phyloP scores from a whole-genome alignment of 352 stramenopile species.

The Pythium periplocum region DNA sequence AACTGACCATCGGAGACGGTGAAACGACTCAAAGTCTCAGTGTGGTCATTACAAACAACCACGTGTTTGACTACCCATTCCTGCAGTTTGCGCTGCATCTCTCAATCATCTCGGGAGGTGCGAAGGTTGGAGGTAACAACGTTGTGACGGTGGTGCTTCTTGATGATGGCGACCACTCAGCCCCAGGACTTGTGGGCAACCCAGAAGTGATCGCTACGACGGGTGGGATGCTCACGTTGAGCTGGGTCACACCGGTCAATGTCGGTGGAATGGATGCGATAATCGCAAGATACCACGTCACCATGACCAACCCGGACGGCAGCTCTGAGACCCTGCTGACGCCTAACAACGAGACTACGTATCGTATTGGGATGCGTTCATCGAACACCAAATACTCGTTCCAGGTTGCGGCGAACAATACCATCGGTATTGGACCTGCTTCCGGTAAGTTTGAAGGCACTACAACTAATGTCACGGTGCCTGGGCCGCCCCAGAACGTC shows the following conservation, averaged over 20 bases:
- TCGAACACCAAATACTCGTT: conserved; percentile 27
- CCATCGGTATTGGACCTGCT: conserved; percentile 20
- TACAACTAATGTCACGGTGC: conserved; percentile 37
- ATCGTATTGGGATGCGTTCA: conserved; percentile 22
- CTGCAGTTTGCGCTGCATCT: conserved; percentile 37
- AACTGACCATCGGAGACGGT: conserved; percentile 35
- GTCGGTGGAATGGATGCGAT: conserved; percentile 27
- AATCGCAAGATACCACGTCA: conserved; percentile 37
- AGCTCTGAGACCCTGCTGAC: conserved; percentile 15
- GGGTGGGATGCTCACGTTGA: conserved; percentile 36
- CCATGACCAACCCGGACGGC: conserved; percentile 12
- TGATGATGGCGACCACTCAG: conserved; percentile 47
- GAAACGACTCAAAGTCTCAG: conserved; percentile 15
- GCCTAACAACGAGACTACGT: conserved; percentile 27
- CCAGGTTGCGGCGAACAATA: conserved; percentile 35
- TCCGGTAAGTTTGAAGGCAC: conserved; percentile 8
- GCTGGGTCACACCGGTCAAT: conserved; percentile 43
- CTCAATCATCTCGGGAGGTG: conserved; percentile 21
- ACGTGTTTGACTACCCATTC: conserved; percentile 39
- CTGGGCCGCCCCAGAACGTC: conserved; percentile 21
- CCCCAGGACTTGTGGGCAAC: conserved; percentile 23
- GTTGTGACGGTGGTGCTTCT: conserved; percentile 28
- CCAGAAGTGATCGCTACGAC: conserved; percentile 22
- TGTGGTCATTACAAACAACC: conserved; percentile 39
- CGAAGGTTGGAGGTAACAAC: conserved; percentile 19